Evolutionary conservation across 2,329 filamentous ascomycete species (phyloP).

Genomic region (Epichloe gansuensis): DNA sequence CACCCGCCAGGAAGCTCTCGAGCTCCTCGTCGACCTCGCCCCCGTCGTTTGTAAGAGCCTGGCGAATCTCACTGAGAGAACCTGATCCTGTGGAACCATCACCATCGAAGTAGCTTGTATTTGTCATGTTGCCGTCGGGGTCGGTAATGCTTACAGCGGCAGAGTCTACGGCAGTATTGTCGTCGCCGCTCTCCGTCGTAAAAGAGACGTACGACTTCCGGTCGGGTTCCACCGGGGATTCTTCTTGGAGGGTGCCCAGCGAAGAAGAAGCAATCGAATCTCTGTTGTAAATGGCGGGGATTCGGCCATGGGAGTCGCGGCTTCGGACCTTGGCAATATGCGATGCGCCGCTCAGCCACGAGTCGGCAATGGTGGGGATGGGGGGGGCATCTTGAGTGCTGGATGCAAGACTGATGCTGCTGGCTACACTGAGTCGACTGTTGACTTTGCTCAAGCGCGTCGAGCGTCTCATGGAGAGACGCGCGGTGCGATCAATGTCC

Average conservation of each 20-base stretch:
- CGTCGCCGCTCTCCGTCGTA: slow-evolving; percentile 57
- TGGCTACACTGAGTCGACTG: slow-evolving; percentile 84
- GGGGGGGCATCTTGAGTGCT: slow-evolving; percentile 88
- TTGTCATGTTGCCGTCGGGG: slow-evolving; percentile 55
- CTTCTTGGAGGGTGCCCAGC: slow-evolving; percentile 81
- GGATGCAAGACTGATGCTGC: slow-evolving; percentile 84
- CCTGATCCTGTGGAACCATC: slow-evolving; percentile 57
- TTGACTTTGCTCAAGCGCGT: slow-evolving; percentile 85
- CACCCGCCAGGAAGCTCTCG: slow-evolving; percentile 76
- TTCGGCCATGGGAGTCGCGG: slow-evolving; percentile 37
- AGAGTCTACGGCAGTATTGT: slow-evolving; percentile 27
- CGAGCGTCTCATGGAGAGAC: slow-evolving; percentile 81
- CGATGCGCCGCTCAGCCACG: slow-evolving; percentile 54
- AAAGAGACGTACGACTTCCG: slow-evolving; percentile 94
- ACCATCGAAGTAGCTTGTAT: slow-evolving; percentile 78
- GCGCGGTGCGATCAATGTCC: slow-evolving; percentile 89
- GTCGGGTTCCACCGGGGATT: slow-evolving; percentile 74
- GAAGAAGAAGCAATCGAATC: slow-evolving; percentile 84
- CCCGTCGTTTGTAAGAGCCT: slow-evolving; percentile 78
- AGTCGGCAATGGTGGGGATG: slow-evolving; percentile 89
- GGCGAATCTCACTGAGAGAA: slow-evolving; percentile 71
- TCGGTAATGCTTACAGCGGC: slow-evolving; percentile 62
- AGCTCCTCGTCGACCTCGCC: slow-evolving; percentile 86
- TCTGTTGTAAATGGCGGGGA: slow-evolving; percentile 42
- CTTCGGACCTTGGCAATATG: slow-evolving; percentile 26